A percentile compares a stretch with the other conserved stretches of the same genome.
These are phyloP conservation scores for Trametes coccinea DNA, from an alignment of 768 basidiomycete species.

Conservation along the genomic window DNA sequence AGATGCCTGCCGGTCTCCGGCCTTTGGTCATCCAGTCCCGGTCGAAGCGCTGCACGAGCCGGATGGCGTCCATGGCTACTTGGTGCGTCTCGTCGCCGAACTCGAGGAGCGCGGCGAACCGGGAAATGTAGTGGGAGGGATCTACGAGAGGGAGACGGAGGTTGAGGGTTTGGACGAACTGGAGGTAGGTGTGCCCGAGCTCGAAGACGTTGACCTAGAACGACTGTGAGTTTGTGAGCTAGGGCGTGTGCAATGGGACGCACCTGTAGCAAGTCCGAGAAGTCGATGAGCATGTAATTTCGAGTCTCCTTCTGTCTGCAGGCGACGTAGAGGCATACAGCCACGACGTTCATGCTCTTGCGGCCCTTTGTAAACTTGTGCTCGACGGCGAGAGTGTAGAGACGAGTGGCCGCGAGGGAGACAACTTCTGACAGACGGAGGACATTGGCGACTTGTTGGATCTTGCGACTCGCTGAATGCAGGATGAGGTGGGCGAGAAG, in stretches of 20 bases:
- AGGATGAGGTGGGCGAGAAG: background rate
- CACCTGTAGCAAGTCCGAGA: slow-evolving; percentile 93
- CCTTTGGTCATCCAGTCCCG: slow-evolving; percentile 98
- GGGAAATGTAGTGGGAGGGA: slow-evolving; percentile 94
- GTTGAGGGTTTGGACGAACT: slow-evolving; percentile 85
- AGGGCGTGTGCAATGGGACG: background rate
- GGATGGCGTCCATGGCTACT: slow-evolving; percentile 90
- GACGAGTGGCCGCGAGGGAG: slow-evolving; percentile 75
- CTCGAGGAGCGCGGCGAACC: slow-evolving; percentile 92
- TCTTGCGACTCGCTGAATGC: slow-evolving; percentile 73
- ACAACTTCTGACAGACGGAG: slow-evolving; percentile 80
- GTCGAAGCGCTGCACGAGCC: slow-evolving; percentile 91
- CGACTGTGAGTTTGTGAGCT: too few species aligned
- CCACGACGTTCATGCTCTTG: slow-evolving; percentile 89
- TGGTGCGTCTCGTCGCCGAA: slow-evolving; percentile 93
- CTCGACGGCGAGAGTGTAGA: slow-evolving; percentile 92
- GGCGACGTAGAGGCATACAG: slow-evolving; percentile 93
- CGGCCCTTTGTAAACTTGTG: slow-evolving; percentile 94
- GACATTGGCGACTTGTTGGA: slow-evolving; percentile 78
- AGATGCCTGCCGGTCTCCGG: slow-evolving; percentile 82
- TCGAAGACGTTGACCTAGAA: slow-evolving; percentile 90
- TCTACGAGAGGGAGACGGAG: slow-evolving; percentile 88
- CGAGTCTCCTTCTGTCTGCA: slow-evolving; percentile 78
- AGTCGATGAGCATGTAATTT: slow-evolving; percentile 98
- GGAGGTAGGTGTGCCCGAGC: slow-evolving; percentile 93